Evolutionary conservation across 2,329 filamentous ascomycete species (phyloP), one percentile per base, ranked within the genome.

Genomic region (Fusarium nisikadoi): DNA sequence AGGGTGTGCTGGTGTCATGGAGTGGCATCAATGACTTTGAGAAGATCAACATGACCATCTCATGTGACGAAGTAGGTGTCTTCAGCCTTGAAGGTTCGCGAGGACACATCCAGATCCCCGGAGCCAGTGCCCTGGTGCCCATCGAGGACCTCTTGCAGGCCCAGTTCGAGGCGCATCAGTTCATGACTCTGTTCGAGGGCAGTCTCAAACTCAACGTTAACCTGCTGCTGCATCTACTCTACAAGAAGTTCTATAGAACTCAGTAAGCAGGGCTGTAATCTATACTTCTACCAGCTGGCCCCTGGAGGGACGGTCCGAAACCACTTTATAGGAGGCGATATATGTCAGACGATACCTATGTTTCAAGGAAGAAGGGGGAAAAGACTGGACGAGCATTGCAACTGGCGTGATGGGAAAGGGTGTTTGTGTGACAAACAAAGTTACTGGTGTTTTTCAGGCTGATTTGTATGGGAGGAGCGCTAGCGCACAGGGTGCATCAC

Each of bases 81-180:
- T 99, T 99, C 84, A 92, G 92, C 73, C 89, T 99, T 71, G 96
- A 99, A 81, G 96, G 95, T 23, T 94, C 91, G 74, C 92, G 93
- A 60, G 95, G 96, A 25, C 94, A 93, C 80, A 97, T 98, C 85
- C 96, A 98, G 88, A 94, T 99, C 56, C 95, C 96, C 0, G 96
- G 96, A 8, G 96, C 95, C 11, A 97, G 92, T 79, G 94, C 94
- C 11, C 88, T 94, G 75, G 89, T 99, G 45, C 91, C 95, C 35
- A 92, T 99, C 78, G 96, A 99, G 80, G 95, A 98, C 77, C 86
- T 99, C 71, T 86, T 99, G 78, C 94, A 98, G 83, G 95, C 96
- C 56, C 97, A 99, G 83, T 99, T 98, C 81, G 96, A 98, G 83
- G 94, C 96, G 75, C 93, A 94, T 77, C 94, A 98, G 83, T 97